phyloP scores from a whole-genome alignment of 106 monocot species.

The Phalaenopsis aphrodite region DNA sequence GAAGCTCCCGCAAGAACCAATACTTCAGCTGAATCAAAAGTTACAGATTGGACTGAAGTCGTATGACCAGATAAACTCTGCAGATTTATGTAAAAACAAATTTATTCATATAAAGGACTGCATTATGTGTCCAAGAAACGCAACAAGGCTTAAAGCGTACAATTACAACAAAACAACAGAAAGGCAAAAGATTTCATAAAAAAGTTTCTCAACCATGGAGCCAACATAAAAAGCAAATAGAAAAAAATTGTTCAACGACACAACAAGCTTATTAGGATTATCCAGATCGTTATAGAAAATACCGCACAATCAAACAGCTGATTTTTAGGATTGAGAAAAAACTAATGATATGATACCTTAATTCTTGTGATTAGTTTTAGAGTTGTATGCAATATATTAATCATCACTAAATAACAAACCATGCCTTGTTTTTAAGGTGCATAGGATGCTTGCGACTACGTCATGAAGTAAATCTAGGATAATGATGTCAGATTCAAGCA shows the following conservation, averaged over 20 bases:
- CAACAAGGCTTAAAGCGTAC: neutral
- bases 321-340: neutral
- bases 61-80: conserved; percentile 85
- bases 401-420: no score
- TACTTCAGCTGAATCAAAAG: conserved; percentile 70
- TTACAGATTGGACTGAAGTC: conserved; percentile 64
- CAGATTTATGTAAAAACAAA: conserved; percentile 5
- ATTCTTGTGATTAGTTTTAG: neutral
- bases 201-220: neutral
- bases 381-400: neutral
- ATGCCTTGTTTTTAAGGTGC: no score
- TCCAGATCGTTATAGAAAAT: neutral
- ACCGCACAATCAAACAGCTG: neutral
- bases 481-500: no score
- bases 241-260: neutral
- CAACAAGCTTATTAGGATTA: neutral
- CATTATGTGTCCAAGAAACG: neutral
- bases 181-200: neutral
- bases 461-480: no score
- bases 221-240: neutral
- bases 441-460: no score
- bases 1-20: conserved; percentile 82
- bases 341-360: neutral
- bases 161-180: neutral
- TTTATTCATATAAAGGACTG: conserved; percentile 1